Evolutionary conservation across 805 yeast genomes (phyloP), one percentile per base, ranked within the genome.

Genomic region (Candida boidinii): DNA sequence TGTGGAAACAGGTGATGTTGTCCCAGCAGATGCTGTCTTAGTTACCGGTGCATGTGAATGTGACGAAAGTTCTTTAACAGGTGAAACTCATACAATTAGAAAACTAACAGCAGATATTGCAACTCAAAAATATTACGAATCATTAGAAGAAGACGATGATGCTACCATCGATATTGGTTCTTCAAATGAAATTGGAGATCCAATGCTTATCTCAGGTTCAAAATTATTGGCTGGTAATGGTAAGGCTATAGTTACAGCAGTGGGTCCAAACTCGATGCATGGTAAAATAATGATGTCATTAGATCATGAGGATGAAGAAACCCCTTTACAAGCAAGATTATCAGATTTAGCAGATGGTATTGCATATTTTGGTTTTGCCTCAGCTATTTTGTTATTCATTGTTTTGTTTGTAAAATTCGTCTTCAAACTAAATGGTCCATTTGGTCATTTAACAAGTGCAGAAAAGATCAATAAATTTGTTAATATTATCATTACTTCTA

Each of bases 31-130:
- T 57, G 76, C 84, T 21, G 62, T 92, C 4, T 54, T 90, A 38
- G 62, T 87, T 9, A 54, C 62, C 8, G 96, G 96, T 6, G 72
- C 69, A 28, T 70, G 92, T 39, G 90, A 85, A 45, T 80, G 90
- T 54, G 98, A 92, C 53, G 98, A 92, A 61, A 75, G 88, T 25
- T 76, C 95, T 0, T 70, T 90, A 23, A 90, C 97, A 4, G 99
- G 99, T 46, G 99, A 92, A 60, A 78, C 95, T 1, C 76, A 82
- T 34, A 81, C 95, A 2, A 72, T 92, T 39, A 70, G 66, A 38
- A 92, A 92, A 54, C 41, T 59, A 3, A 73, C 84, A 1, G 79
- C 84, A 13, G 51, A 54, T 3, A 45, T 45, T 2, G 66, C 73
- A 11, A 21, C 68, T 30, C 42, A 51, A 17, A 42, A 51, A 23